phyloP scores from a whole-genome alignment of 108 stramenopile species.

The Cyclostephanos tholiformis region DNA sequence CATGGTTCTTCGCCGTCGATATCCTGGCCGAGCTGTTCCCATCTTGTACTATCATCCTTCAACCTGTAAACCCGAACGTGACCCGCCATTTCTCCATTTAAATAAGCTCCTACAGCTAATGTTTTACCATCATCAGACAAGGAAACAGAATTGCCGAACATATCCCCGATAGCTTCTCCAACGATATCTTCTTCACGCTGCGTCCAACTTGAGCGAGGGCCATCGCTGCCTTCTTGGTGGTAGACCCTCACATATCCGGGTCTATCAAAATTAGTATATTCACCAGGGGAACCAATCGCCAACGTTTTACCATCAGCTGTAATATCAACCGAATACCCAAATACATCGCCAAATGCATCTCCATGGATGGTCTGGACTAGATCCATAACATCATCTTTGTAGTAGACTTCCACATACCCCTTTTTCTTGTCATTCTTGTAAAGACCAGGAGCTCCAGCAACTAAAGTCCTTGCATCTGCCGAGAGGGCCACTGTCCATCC shows the following conservation, averaged over 20 bases:
- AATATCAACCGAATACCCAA: slow-evolving; percentile 17
- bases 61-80: slow-evolving; percentile 2
- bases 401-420: not conserved
- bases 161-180: slow-evolving; percentile 19
- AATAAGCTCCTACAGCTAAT: too few species aligned
- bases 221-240: not conserved
- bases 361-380: slow-evolving; percentile 22
- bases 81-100: slow-evolving; percentile 7
- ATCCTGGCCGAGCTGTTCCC: slow-evolving; percentile 10
- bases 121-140: slow-evolving; percentile 27
- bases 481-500: slow-evolving; percentile 21
- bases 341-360: not conserved
- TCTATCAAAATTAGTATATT: not conserved
- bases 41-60: slow-evolving; percentile 1
- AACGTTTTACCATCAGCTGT: slow-evolving; percentile 6
- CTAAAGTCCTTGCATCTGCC: slow-evolving; percentile 12
- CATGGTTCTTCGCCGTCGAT: slow-evolving; percentile 16
- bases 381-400: not conserved
- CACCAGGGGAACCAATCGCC: slow-evolving; percentile 3
- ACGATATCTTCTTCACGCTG: slow-evolving; percentile 18
- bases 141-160: slow-evolving; percentile 18
- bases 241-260: slow-evolving; percentile 12
- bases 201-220: not conserved
- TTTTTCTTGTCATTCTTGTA: too few species aligned
- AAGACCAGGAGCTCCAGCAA: not conserved